These are phyloP conservation scores for Aspergillus viridinutans DNA, from an alignment of 2,329 filamentous ascomycete species.

Conservation along the genomic window DNA sequence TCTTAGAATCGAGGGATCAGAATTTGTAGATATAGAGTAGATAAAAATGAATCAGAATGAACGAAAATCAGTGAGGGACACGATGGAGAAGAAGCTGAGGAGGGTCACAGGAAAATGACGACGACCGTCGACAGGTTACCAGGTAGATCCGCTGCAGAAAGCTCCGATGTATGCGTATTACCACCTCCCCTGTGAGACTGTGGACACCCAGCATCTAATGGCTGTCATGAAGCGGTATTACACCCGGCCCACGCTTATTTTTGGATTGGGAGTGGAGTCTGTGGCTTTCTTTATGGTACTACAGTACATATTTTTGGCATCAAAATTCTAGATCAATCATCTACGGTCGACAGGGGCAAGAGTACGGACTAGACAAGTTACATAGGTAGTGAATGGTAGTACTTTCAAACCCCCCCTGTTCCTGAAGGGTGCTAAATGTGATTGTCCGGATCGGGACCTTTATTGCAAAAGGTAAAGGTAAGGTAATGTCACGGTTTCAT, in stretches of 20 bases:
- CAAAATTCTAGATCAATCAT: neutral
- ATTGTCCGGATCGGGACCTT: conserved; percentile 1
- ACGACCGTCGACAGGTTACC: neutral
- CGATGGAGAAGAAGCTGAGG: neutral
- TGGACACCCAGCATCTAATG: neutral
- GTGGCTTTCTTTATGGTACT: neutral
- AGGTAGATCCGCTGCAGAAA: neutral
- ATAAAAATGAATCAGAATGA: neutral
- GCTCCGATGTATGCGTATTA: too few species aligned
- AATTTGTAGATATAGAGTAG: neutral
- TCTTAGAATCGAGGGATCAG: neutral
- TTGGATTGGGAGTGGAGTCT: neutral
- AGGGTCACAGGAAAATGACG: neutral
- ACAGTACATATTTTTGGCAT: neutral
- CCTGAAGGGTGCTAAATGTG: neutral
- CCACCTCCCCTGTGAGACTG: too few species aligned
- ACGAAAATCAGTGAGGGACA: neutral
- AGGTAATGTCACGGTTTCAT: conserved; percentile 14
- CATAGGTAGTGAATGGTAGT: neutral
- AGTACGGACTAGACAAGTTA: neutral
- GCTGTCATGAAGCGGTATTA: neutral
- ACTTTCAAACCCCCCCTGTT: neutral
- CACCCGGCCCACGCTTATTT: neutral
- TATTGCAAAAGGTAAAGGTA: too few species aligned
- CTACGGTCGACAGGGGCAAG: too few species aligned